These are phyloP conservation scores for Spergularia azorica DNA, from an alignment of 179 eudicot species.

Conservation along the genomic window DNA sequence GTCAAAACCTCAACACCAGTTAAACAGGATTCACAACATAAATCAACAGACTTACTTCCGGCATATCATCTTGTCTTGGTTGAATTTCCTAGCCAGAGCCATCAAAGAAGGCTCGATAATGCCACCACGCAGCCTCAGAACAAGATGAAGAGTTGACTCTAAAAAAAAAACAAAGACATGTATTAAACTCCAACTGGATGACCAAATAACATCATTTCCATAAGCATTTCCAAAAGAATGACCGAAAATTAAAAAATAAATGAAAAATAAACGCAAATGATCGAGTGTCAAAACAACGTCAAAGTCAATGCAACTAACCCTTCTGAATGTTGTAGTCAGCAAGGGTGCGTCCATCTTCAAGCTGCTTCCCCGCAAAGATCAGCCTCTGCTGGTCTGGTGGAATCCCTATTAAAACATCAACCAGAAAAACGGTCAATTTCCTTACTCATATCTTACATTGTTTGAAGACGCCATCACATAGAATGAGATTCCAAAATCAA, in stretches of 20 bases:
- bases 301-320: conserved; percentile 26
- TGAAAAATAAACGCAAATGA: too few relatives aligned
- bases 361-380: conserved; percentile 51
- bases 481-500: too few relatives aligned
- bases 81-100: conserved; percentile 44
- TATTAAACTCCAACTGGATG: too few relatives aligned
- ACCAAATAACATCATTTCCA: too few relatives aligned
- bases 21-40: too few relatives aligned
- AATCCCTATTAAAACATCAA: conserved; percentile 29
- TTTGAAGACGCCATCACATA: too few relatives aligned
- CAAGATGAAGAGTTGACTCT: conserved; percentile 60
- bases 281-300: neutral
- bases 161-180: neutral
- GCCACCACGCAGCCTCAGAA: conserved; percentile 56
- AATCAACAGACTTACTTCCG: conserved; percentile 36
- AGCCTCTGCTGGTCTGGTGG: conserved; percentile 54
- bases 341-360: conserved; percentile 50
- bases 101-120: conserved; percentile 55
- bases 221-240: too few relatives aligned
- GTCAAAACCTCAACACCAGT: too few relatives aligned
- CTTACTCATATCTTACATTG: too few relatives aligned
- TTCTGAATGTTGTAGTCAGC: conserved; percentile 51
- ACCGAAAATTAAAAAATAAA: too few relatives aligned
- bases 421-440: neutral
- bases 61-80: conserved; percentile 34